These are phyloP conservation scores for Leccinum broughii DNA, from an alignment of 768 basidiomycete genomes.

Conservation along the genomic window DNA sequence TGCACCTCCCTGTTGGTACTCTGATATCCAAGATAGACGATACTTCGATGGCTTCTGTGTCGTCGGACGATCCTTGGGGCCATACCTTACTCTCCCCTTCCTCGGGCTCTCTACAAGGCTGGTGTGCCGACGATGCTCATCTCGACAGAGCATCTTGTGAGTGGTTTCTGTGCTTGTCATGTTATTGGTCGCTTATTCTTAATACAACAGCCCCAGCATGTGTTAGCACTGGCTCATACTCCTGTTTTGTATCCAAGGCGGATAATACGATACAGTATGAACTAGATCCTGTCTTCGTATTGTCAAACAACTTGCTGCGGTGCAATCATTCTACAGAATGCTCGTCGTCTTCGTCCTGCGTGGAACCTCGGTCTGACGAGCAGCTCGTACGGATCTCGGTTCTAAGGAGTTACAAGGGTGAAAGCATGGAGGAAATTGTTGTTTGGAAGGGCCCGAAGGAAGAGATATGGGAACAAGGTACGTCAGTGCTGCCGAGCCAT, in stretches of 20 bases:
- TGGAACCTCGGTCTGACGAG: constrained; percentile 48
- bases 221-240: constrained; percentile 5
- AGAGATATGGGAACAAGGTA: constrained; percentile 71
- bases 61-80: constrained; percentile 45
- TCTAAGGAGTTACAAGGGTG: constrained; percentile 4
- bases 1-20: constrained; percentile 54
- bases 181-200: not conserved
- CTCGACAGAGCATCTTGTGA: constrained; percentile 27
- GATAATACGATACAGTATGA: constrained; percentile 42
- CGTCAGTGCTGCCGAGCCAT: constrained; percentile 13
- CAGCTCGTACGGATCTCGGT: constrained; percentile 59
- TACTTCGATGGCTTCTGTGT: constrained; percentile 37
- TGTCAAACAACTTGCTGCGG: constrained; percentile 37
- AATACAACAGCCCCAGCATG: constrained; percentile 12
- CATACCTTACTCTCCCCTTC: constrained; percentile 38
- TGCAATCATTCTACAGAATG: constrained; percentile 45
- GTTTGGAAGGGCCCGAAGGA: constrained; percentile 71
- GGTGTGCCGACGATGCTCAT: constrained; percentile 54
- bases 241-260: constrained; percentile 48
- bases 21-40: constrained; percentile 72
- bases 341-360: constrained; percentile 45
- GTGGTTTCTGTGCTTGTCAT: not conserved
- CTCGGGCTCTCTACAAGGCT: constrained; percentile 42
- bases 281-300: constrained; percentile 56
- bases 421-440: constrained; percentile 40